Percentiles rank a stretch among this genome's conserved stretches.
Conservation (phyloP, 176 grass and related monocot genomes). For the Elaeis guineensis region DNA sequence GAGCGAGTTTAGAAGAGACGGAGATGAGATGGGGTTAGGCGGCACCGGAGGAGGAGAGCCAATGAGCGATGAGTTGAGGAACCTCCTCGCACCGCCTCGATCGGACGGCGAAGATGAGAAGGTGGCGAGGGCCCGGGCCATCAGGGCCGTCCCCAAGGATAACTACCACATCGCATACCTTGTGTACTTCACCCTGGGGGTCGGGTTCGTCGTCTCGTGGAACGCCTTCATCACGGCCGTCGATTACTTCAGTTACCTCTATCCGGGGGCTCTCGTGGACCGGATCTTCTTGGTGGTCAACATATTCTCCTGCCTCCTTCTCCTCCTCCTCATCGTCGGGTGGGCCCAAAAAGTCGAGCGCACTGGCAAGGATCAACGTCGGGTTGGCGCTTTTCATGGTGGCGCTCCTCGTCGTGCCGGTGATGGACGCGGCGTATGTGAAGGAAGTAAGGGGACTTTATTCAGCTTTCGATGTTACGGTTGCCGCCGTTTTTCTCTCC, state of each 20-base stretch:
- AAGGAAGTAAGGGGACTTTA: slow-evolving; percentile 47
- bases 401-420: slow-evolving; percentile 56
- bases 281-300: slow-evolving; percentile 80
- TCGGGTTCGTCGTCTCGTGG: slow-evolving; percentile 82
- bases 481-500: slow-evolving; percentile 48
- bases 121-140: neutral
- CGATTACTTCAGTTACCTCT: slow-evolving; percentile 96
- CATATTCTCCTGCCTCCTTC: slow-evolving; percentile 57
- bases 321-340: slow-evolving; percentile 59
- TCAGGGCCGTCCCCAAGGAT: slow-evolving; percentile 18
- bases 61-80: slow-evolving; percentile 3
- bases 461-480: slow-evolving; percentile 54
- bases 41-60: too few relatives aligned
- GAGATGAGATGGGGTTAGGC: too few relatives aligned
- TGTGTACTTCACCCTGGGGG: slow-evolving; percentile 72
- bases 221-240: slow-evolving; percentile 99
- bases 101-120: neutral
- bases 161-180: slow-evolving; percentile 42
- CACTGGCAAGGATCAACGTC: slow-evolving; percentile 53
- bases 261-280: slow-evolving; percentile 60
- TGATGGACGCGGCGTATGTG: slow-evolving; percentile 72
- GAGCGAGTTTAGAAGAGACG: too few relatives aligned
- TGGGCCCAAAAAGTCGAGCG: slow-evolving; percentile 58
- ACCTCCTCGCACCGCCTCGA: slow-evolving; percentile 6
- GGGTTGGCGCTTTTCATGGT: slow-evolving; percentile 59